Conservation (phyloP, 2,329 filamentous ascomycete species). For the Pestalotiopsis sp. region DNA sequence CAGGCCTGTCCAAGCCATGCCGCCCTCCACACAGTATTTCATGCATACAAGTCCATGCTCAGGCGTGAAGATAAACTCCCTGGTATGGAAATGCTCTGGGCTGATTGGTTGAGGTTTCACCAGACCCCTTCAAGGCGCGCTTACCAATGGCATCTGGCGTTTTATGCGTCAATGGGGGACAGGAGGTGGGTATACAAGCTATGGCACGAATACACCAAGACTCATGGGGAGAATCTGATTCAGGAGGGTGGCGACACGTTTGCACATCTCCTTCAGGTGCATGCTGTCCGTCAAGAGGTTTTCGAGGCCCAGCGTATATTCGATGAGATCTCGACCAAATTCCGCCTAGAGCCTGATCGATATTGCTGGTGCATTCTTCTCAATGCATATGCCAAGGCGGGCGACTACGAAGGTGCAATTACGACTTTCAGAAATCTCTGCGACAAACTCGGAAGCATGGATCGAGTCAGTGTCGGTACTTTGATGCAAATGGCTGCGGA, state of each 20-base stretch:
- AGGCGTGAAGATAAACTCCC: constrained; percentile 37
- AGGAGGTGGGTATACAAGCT: constrained; percentile 45
- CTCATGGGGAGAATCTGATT: constrained; percentile 34
- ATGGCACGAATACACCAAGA: constrained; percentile 44
- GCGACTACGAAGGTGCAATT: constrained; percentile 69
- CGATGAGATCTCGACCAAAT: constrained; percentile 57
- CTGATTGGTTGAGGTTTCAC: constrained; percentile 50
- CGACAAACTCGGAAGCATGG: constrained; percentile 50
- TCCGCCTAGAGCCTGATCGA: constrained; percentile 58
- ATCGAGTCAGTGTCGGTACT: constrained; percentile 68
- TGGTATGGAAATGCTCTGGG: constrained; percentile 48
- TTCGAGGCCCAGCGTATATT: constrained; percentile 63
- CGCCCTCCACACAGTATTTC: constrained; percentile 48
- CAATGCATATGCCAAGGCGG: constrained; percentile 66
- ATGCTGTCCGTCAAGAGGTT: constrained; percentile 70
- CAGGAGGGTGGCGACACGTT: constrained; percentile 41
- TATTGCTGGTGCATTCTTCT: constrained; percentile 78
- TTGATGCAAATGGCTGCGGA: constrained; percentile 73
- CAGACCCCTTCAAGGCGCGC: constrained; percentile 44
- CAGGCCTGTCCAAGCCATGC: constrained; percentile 36
- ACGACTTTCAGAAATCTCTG: constrained; percentile 63
- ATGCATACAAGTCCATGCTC: constrained; percentile 30
- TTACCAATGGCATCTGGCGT: constrained; percentile 51
- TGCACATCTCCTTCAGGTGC: constrained; percentile 68
- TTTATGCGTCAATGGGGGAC: constrained; percentile 52